Base-by-base conservation (phyloP, 1,284 basidiomycete species). In the Trichosporon sp. region DNA sequence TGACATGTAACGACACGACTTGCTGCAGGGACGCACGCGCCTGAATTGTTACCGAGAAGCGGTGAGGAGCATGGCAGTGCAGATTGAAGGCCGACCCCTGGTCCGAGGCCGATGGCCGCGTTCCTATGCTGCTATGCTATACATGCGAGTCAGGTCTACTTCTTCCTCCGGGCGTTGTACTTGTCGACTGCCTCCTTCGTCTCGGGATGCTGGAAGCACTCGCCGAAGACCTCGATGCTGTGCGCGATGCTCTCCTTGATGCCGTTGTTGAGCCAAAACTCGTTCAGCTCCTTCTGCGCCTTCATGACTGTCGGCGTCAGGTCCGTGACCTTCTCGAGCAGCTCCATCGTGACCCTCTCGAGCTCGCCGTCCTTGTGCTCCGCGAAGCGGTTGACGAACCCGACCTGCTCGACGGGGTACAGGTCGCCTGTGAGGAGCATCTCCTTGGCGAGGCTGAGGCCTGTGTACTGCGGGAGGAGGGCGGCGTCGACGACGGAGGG, bases 391-490 rank as follows among this genome's bases (percentile, higher is more conserved):
- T 72, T 70, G 7, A 68, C 71, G 21, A 72, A 72, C 1, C 68
- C 68, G 3, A 72, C 35, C 21, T 7, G 15, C 44, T 68, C 65
- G 65, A 72, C 25, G 9, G 67, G 62, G 23, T 68, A 66, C 23
- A 72, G 27, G 47, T 72, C 71, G 23, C 71, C 71, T n/a, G 53
- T 27, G 32, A 72, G 69, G 21, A 70, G 62, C 71, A 72, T 72
- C 58, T 72, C 71, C 51, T 66, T 68, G 0, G 71, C 71, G 8
- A 70, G 51, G 3, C 34, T 35, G 9, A 72, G 35, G 8, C 71
- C 71, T 12, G 70, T 69, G 23, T 72, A 60, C 15, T 68, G 53
- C 35, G 62, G 67, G 0, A 72, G 65, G 11, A 72, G 38, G 35
- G 71, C 71, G 2, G 71, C 71, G 25, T 72, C 71, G 13, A 72